phyloP scores from a whole-genome alignment of 345 rosid species.

The Citropsis articulata region DNA sequence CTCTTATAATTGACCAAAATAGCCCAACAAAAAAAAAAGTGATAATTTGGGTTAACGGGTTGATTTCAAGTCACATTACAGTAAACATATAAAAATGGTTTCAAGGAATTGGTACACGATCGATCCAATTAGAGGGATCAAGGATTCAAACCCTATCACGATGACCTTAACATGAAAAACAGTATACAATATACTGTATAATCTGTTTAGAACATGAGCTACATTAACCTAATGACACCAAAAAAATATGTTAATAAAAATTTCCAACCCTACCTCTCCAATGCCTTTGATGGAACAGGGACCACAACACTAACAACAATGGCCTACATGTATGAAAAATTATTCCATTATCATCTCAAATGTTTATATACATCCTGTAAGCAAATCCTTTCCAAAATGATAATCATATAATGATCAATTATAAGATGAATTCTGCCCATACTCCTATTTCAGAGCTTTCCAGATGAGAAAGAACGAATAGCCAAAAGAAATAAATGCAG shows the following conservation, averaged over 20 bases:
- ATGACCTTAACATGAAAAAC: background rate
- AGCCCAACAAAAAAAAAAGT: too few relatives aligned
- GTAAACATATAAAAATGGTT: accelerated
- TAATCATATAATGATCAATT: background rate
- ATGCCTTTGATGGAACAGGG: too few relatives aligned
- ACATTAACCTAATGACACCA: background rate
- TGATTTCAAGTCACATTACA: background rate
- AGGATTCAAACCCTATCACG: background rate
- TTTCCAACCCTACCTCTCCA: too few relatives aligned
- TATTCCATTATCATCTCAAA: background rate
- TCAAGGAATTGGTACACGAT: background rate
- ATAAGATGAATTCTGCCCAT: background rate
- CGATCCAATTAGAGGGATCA: background rate
- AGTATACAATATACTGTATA: too few relatives aligned
- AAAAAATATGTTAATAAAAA: too few relatives aligned
- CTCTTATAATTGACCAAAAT: too few relatives aligned
- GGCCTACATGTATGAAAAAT: background rate
- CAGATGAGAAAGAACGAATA: background rate
- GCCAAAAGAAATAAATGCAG: background rate
- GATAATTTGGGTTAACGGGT: background rate
- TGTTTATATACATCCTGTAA: background rate
- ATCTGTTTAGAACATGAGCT: background rate
- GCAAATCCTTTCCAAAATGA: background rate
- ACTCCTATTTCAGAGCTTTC: background rate
- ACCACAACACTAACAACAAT: background rate